Conservation (phyloP, 371 early-diverging fungal genomes). For the Blastocladiella emersonii region DNA sequence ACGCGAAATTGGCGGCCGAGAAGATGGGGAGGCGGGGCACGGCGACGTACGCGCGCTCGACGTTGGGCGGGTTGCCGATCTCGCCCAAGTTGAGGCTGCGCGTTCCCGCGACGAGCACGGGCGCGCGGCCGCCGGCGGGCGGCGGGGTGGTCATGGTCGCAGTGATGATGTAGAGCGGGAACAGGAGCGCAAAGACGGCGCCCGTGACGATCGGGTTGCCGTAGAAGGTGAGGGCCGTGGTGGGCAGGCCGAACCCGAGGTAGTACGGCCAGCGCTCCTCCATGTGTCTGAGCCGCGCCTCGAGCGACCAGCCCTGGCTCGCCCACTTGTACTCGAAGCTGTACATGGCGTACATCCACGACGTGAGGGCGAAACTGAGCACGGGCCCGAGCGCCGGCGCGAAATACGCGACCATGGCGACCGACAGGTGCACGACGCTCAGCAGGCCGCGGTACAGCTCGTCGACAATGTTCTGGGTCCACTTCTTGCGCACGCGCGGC, state of each 20-base stretch:
- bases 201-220: constrained; percentile 15
- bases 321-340: constrained; percentile 27
- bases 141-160: constrained; percentile 17
- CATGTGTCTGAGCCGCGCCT: constrained; percentile 14
- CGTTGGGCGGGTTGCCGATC: too few species aligned
- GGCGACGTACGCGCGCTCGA: too few species aligned
- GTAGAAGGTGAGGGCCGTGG: constrained; percentile 17
- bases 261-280: constrained; percentile 24
- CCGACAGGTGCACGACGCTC: constrained; percentile 13
- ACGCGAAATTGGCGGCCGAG: too few species aligned
- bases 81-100: too few species aligned
- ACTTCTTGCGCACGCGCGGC: constrained; percentile 6
- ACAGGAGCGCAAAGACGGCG: constrained; percentile 24
- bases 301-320: constrained; percentile 14
- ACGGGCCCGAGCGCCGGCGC: constrained; percentile 14
- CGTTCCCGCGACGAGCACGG: too few species aligned
- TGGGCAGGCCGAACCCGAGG: constrained; percentile 25
- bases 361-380: constrained; percentile 10
- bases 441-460: constrained; percentile 19
- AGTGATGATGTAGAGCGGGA: constrained; percentile 27
- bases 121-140: constrained; percentile 7
- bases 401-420: constrained; percentile 9
- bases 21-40: too few species aligned
- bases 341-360: constrained; percentile 17
- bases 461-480: constrained; percentile 12